phyloP scores from a whole-genome alignment of 192 early-diverging fungal species.

The Tieghemiomyces parasiticus region DNA sequence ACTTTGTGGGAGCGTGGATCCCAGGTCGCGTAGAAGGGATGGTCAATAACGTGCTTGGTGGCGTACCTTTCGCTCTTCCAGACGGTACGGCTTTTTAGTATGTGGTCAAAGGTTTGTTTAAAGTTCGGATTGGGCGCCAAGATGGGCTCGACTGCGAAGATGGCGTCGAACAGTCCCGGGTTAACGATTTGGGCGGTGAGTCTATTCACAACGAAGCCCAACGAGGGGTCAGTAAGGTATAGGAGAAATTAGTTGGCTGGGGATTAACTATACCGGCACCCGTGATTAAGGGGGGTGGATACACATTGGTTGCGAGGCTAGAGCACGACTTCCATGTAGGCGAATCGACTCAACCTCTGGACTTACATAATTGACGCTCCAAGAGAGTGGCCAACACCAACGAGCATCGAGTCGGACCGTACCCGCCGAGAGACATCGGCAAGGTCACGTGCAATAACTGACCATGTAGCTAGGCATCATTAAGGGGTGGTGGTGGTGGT shows the following conservation, averaged over 20 bases:
- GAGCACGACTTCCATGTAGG: too few species aligned
- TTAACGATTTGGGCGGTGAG: conserved; percentile 19
- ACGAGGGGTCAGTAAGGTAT: not conserved
- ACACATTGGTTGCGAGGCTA: not conserved
- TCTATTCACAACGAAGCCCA: not conserved
- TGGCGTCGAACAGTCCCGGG: conserved; percentile 16
- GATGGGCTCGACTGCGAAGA: conserved; percentile 22
- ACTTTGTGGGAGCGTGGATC: conserved; percentile 18
- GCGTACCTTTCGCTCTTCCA: conserved; percentile 15
- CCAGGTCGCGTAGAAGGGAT: conserved; percentile 20
- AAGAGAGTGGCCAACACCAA: conserved; percentile 31
- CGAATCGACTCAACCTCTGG: too few species aligned
- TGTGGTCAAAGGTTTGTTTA: conserved; percentile 8
- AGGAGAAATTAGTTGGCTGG: not conserved
- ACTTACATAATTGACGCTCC: conserved; percentile 20
- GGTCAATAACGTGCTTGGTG: conserved; percentile 17
- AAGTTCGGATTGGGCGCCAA: not conserved
- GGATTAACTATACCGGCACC: not conserved
- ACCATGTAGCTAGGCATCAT: conserved; percentile 14
- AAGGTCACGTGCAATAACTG: conserved; percentile 20
- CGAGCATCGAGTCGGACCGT: conserved; percentile 1
- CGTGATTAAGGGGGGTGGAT: too few species aligned
- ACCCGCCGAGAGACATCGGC: conserved; percentile 18
- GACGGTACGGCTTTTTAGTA: conserved; percentile 13
- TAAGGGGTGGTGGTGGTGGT: too few species aligned